A percentile compares a stretch with the other conserved stretches of the same genome.
Evolutionary conservation across 83 land plant genomes (phyloP).

Genomic region (Thuja plicata): DNA sequence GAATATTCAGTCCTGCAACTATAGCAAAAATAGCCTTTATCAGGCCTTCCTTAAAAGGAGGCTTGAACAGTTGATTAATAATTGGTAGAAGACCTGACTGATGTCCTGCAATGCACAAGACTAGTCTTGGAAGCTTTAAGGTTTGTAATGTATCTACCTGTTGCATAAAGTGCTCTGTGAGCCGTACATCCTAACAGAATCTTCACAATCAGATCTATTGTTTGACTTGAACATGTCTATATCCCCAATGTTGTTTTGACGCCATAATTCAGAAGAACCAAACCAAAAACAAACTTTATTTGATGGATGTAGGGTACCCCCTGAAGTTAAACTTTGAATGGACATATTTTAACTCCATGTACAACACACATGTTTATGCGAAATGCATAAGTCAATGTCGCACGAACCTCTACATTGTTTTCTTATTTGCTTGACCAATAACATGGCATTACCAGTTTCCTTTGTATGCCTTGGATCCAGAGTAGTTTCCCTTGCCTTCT

Average conservation of each 20-base stretch:
- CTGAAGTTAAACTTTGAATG: slow-evolving; percentile 50
- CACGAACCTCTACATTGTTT: slow-evolving; percentile 50
- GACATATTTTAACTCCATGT: slow-evolving; percentile 67
- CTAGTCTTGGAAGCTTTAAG: no score
- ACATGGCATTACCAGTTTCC: slow-evolving; percentile 42
- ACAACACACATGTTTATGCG: slow-evolving; percentile 62
- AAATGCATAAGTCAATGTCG: slow-evolving; percentile 74
- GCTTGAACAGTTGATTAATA: no score
- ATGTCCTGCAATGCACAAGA: no score
- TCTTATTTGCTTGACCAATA: slow-evolving; percentile 95
- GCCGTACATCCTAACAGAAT: slow-evolving; percentile 76
- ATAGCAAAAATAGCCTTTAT: no score
- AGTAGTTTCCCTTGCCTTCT: slow-evolving; percentile 27
- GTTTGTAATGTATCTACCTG: slow-evolving; percentile 45
- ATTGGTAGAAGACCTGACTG: no score
- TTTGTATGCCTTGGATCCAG: slow-evolving; percentile 44
- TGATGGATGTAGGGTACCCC: no score
- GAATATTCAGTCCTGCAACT: no score
- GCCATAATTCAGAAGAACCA: no score
- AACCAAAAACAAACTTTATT: no score
- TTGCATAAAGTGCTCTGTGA: slow-evolving; percentile 74
- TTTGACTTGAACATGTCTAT: not conserved
- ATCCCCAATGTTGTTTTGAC: no score
- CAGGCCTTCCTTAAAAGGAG: no score
- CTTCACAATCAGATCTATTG: slow-evolving; percentile 8